A percentile compares a stretch with the other conserved stretches of the same genome.
Evolutionary conservation across 352 stramenopile species (phyloP).

Genomic region (Phytophthora tentaculata): DNA sequence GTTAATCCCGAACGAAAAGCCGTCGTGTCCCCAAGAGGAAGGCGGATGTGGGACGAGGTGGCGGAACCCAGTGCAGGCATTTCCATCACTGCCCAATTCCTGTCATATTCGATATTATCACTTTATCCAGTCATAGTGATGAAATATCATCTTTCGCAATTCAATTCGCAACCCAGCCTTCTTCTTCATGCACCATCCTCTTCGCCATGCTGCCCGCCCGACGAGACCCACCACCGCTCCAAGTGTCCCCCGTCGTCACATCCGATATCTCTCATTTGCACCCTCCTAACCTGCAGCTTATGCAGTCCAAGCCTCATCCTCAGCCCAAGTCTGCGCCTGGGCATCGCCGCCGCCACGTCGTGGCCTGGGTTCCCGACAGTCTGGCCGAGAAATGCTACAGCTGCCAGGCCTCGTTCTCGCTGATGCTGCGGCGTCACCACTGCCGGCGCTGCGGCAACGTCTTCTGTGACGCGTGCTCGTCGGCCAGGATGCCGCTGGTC

Average conservation of each 20-base stretch:
- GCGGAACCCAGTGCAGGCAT: neutral
- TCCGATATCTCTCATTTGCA: slow-evolving; percentile 1
- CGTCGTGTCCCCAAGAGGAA: slow-evolving; percentile 7
- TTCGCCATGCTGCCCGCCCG: slow-evolving; percentile 11
- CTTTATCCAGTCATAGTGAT: neutral
- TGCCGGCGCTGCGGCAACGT: slow-evolving; percentile 89
- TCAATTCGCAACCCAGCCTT: neutral
- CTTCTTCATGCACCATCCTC: slow-evolving; percentile 8
- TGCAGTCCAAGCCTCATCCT: neutral
- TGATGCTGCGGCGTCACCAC: slow-evolving; percentile 86
- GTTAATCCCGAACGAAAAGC: neutral
- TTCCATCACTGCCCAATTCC: slow-evolving; percentile 8
- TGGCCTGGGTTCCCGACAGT: slow-evolving; percentile 85
- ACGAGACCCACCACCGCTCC: slow-evolving; percentile 2
- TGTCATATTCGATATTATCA: slow-evolving; percentile 6
- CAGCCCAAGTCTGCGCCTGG: slow-evolving; percentile 27
- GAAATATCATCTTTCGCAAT: neutral
- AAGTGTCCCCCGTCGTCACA: slow-evolving; percentile 19
- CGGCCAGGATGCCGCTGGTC: slow-evolving; percentile 77
- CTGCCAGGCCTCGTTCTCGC: slow-evolving; percentile 67
- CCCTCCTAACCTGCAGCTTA: neutral
- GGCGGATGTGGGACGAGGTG: slow-evolving; percentile 25
- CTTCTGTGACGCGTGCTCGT: slow-evolving; percentile 91
- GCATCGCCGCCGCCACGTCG: slow-evolving; percentile 40
- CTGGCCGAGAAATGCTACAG: slow-evolving; percentile 82